Evolutionary conservation across 352 stramenopile genomes (phyloP).

Genomic region (Globisporangium barbulae): DNA sequence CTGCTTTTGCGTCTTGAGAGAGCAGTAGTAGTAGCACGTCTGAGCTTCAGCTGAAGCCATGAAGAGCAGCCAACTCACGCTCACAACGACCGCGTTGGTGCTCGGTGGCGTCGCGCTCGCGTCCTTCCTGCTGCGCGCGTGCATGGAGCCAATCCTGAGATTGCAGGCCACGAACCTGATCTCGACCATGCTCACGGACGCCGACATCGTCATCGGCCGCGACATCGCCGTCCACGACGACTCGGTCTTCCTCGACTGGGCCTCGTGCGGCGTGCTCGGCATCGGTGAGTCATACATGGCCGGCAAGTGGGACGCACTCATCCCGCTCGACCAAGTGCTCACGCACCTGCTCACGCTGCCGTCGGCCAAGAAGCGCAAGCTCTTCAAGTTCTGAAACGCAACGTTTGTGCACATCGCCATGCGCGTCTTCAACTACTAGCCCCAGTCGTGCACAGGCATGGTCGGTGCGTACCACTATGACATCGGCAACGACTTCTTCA

Average conservation of each 20-base stretch:
- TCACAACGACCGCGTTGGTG: conserved; percentile 38
- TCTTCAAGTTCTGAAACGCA: conserved; percentile 83
- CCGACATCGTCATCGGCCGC: conserved; percentile 68
- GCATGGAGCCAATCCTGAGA: conserved; percentile 58
- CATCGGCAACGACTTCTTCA: conserved; percentile 88
- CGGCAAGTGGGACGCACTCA: conserved; percentile 80
- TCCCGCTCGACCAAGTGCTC: conserved; percentile 66
- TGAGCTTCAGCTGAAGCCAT: background rate
- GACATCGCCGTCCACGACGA: conserved; percentile 77
- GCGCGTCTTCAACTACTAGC: conserved; percentile 84
- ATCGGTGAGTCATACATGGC: conserved; percentile 86
- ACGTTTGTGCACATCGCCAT: conserved; percentile 64
- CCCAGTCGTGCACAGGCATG: conserved; percentile 73
- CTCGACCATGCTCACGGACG: conserved; percentile 66
- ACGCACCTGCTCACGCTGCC: conserved; percentile 59
- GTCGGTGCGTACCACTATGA: conserved; percentile 86
- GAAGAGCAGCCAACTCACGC: background rate
- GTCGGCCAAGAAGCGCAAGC: conserved; percentile 67
- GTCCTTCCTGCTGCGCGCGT: conserved; percentile 55
- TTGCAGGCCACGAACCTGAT: conserved; percentile 66
- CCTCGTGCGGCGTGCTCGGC: conserved; percentile 68
- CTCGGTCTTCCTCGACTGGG: conserved; percentile 79
- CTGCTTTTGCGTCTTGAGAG: no score
- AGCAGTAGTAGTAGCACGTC: no score
- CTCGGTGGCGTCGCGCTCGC: conserved; percentile 54